Base-by-base conservation (phyloP, 2,329 filamentous ascomycete species). In the Lojkania enalia region DNA sequence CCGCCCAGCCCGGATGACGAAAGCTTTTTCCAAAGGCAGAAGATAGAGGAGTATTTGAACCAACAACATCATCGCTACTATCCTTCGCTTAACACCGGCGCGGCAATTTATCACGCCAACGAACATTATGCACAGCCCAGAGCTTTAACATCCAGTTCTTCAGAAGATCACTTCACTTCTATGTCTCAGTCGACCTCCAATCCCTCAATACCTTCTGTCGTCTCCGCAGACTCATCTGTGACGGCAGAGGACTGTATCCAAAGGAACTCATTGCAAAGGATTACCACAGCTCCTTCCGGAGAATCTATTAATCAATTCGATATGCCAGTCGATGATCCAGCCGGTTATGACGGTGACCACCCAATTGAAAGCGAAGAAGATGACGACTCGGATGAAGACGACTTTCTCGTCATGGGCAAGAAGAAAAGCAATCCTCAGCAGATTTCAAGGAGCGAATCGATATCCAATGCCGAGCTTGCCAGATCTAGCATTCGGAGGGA, bases 171-270 rank as follows among this genome's bases (percentile, higher is more conserved):
- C 32, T 72, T 78, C 39, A 71, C 70, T 11, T 73, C 73, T 27
- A 74, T 76, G 47, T 77, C 76, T 18, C 74, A 75, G 54, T 76
- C 74, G 4, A 73, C 74, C 6, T 77, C 75, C 7, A 74, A 77
- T 44, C 75, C 75, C 9, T 78, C 76, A 1, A 76, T 78, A 18
- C 76, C 76, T 2, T 78, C 76, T 6, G 70, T 75, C 13, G 70
- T 72, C n/a, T 77, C 75, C 1, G 73, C 73, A 27, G 69, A 67
- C 27, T 77, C 75, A 0, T 77, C 74, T 6, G 46, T 73, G 14
- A 70, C 69, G 14, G 65, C 67, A 29, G 67, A 70, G 25, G 67
- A 69, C 5, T 64, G 64, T 39, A 49, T 44, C 5, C 44, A 47
- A 13, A 44, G 56, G 23, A 52, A 60, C 15, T 40, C 52, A 4